Base-by-base conservation (phyloP, 257 asterid genomes). In the Prunella vulgaris region DNA sequence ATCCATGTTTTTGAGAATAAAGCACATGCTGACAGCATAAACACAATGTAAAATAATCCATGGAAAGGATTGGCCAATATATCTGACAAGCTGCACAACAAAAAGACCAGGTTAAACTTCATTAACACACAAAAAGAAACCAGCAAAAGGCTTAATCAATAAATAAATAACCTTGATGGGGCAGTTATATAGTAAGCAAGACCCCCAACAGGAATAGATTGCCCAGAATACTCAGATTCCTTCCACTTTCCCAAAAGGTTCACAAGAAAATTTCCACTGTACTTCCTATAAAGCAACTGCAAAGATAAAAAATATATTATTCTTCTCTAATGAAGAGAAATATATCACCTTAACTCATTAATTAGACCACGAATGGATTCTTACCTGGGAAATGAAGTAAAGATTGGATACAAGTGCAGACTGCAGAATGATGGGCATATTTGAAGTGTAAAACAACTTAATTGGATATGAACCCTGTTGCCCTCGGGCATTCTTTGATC, bases 391-490 rank as follows among this genome's bases (percentile, higher is more conserved):
- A 69, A 89, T 89, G 58, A 89, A 89, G 79, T 89, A 89, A 25
- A 89, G 90, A 40, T 86, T 89, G 76, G 96, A 83, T 25, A 89
- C 96, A 72, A 89, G 94, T 5, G 96, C 96, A 52, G 96, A 89
- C 67, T 89, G 96, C 28, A 89, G 67, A 73, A 89, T 86, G 72
- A 90, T 87, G 69, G 96, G 96, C 96, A 90, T 90, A 38, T 87
- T 90, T 71, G 96, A 90, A 46, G 96, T 90, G 79, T 90, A 90
- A 82, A 90, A 90, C 68, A 90, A 66, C 83, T 90, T 90, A 59
- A 90, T 90, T 18, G 96, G 95, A 77, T 90, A 90, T 65, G 96
- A 88, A 52, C 96, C 96, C 73, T 88, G 96, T 66, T 88, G 96
- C 22, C 96, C 95, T 64, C 96, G 92, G 20, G 95, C 88, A 84